phyloP scores from a whole-genome alignment of 768 basidiomycete genomes.

The Boletus coccyginus region DNA sequence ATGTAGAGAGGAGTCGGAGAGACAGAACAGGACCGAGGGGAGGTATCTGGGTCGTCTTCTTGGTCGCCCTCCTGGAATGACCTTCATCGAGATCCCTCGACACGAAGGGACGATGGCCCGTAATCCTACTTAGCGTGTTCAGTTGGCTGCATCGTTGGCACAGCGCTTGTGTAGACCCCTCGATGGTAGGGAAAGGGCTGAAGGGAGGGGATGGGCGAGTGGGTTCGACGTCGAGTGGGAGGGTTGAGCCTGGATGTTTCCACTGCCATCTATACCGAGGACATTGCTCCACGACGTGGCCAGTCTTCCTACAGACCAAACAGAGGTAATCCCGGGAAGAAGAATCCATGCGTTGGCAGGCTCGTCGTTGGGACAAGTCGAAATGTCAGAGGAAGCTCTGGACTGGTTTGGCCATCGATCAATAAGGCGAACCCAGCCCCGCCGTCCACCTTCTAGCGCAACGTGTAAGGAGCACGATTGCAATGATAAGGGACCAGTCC shows the following conservation, averaged over 20 bases:
- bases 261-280: not conserved
- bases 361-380: not conserved
- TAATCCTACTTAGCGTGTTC: not conserved
- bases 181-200: not conserved
- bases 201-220: not conserved
- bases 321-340: conserved; percentile 4
- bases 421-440: not conserved
- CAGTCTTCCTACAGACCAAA: conserved; percentile 5
- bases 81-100: not conserved
- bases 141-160: conserved; percentile 5
- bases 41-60: not conserved
- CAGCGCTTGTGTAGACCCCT: not conserved
- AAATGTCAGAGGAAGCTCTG: not conserved
- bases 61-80: not conserved
- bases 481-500: conserved; percentile 22
- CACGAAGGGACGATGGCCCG: conserved; percentile 1
- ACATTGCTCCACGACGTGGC: conserved; percentile 7
- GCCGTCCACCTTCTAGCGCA: not conserved
- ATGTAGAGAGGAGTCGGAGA: conserved; percentile 6
- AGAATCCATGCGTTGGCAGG: not conserved
- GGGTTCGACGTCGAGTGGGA: not conserved
- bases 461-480: not conserved
- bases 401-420: not conserved
- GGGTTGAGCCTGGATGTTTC: not conserved
- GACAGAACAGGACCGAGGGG: conserved; percentile 1